Conservation (phyloP, 1,139 yeast species). For the Pichia sp. region DNA sequence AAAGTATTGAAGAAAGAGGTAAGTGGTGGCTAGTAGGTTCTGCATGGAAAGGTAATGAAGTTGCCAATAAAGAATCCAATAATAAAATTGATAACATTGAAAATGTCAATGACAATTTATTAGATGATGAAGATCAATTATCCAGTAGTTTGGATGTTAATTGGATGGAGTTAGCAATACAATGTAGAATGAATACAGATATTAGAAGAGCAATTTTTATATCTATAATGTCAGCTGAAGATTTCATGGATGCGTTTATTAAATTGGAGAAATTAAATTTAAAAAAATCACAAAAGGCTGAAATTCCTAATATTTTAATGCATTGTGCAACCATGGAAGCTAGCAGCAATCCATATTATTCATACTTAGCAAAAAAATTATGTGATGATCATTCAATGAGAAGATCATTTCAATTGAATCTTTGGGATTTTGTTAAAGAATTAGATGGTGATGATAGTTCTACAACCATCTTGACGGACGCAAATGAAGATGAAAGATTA, state of each 20-base stretch:
- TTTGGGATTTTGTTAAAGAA: conserved; percentile 85
- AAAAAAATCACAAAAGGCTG: conserved; percentile 79
- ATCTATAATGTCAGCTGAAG: conserved; percentile 92
- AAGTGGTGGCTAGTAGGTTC: conserved; percentile 99
- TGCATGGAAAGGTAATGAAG: conserved; percentile 71
- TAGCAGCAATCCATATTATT: conserved; percentile 86
- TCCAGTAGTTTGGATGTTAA: conserved; percentile 55
- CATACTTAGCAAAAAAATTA: conserved; percentile 68
- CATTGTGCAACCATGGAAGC: conserved; percentile 86
- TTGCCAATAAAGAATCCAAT: conserved; percentile 21
- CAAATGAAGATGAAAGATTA: conserved; percentile 46
- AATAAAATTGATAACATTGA: conserved; percentile 4
- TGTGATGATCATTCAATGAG: conserved; percentile 65
- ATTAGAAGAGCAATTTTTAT: conserved; percentile 89
- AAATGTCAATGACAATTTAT: conserved; percentile 27
- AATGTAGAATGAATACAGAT: conserved; percentile 93
- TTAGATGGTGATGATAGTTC: conserved; percentile 48
- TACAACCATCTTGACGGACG: conserved; percentile 29
- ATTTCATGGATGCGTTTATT: conserved; percentile 80
- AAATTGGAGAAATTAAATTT: conserved; percentile 74
- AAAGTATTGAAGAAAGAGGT: conserved; percentile 68
- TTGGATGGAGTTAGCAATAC: conserved; percentile 80
- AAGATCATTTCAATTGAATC: conserved; percentile 79
- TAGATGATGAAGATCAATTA: conserved; percentile 54
- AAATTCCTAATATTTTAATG: conserved; percentile 75